Evolutionary conservation across 1,139 yeast species (phyloP).

Genomic region (Sugiyamaella novakii): DNA sequence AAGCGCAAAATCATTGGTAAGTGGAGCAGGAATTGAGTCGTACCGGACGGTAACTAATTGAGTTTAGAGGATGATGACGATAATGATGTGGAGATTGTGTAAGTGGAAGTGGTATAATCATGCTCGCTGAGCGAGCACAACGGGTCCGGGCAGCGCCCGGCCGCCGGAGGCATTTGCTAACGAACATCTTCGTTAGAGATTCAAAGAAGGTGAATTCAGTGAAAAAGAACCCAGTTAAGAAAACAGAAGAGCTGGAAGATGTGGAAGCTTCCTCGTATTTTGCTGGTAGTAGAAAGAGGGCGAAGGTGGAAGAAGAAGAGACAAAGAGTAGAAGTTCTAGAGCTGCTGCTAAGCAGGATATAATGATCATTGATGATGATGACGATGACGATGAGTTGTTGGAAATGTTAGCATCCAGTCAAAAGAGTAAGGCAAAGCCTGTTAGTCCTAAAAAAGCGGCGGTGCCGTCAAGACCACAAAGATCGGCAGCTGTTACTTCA

Average conservation of each 20-base stretch:
- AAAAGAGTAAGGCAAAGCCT: slow-evolving; percentile 1
- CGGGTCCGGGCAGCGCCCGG: background rate
- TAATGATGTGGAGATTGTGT: slow-evolving; percentile 8
- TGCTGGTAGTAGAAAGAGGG: slow-evolving; percentile 17
- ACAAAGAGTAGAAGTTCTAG: background rate
- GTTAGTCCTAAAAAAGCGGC: background rate
- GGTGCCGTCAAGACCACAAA: slow-evolving; percentile 4
- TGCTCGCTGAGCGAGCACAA: background rate
- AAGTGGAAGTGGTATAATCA: background rate
- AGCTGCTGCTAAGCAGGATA: background rate
- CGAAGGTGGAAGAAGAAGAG: slow-evolving; percentile 11
- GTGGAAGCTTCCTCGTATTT: slow-evolving; percentile 29
- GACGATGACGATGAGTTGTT: slow-evolving; percentile 33
- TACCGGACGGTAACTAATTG: too few species aligned
- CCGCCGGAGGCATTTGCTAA: background rate
- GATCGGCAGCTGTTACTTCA: slow-evolving; percentile 14
- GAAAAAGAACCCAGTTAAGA: background rate
- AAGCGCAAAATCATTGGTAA: slow-evolving; percentile 11
- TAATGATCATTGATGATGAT: slow-evolving; percentile 16
- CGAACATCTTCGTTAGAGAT: background rate
- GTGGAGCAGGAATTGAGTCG: too few species aligned
- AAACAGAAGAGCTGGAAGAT: slow-evolving; percentile 25
- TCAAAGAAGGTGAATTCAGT: background rate
- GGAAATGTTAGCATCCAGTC: slow-evolving; percentile 17
- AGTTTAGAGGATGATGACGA: slow-evolving; percentile 16